Conservation (phyloP, 164 flowering plant species). For the Santalum album region DNA sequence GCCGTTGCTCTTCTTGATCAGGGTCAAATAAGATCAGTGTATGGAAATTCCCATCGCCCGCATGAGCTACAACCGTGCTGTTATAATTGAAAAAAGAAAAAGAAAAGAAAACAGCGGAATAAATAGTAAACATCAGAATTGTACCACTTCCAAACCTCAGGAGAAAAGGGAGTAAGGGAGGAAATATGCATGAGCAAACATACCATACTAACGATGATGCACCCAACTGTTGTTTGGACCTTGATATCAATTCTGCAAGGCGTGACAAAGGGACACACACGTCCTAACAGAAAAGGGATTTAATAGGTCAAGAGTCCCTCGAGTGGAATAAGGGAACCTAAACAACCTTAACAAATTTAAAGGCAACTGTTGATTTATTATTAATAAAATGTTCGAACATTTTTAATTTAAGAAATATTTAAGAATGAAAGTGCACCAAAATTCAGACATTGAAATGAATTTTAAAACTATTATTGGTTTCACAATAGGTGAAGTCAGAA, state of each 20-base stretch:
- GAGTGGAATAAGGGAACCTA: not conserved
- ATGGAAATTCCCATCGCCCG: slow-evolving; percentile 99
- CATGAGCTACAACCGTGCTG: slow-evolving; percentile 97
- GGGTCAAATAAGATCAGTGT: slow-evolving; percentile 87
- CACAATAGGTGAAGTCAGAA: too few species aligned
- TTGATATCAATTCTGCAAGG: slow-evolving; percentile 82
- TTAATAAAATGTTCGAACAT: too few species aligned
- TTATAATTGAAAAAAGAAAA: slow-evolving; percentile 8
- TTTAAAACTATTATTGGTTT: too few species aligned
- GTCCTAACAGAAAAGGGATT: slow-evolving; percentile 50
- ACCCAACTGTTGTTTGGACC: slow-evolving; percentile 65
- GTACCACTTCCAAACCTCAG: not conserved
- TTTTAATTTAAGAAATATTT: too few species aligned
- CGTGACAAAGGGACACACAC: slow-evolving; percentile 92
- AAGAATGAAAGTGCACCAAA: too few species aligned
- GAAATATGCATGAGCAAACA: slow-evolving; percentile 6
- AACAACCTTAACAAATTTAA: not conserved
- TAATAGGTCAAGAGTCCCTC: not conserved
- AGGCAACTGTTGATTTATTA: not conserved
- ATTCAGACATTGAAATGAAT: too few species aligned
- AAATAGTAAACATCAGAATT: not conserved
- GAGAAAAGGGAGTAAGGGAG: too few species aligned
- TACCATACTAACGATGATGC: slow-evolving; percentile 84
- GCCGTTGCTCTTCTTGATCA: slow-evolving; percentile 49
- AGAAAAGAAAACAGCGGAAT: not conserved